A percentile compares a stretch with the other conserved stretches of the same genome.
Conservation (phyloP, 129 eudicot genomes). For the Artemisia annua region DNA sequence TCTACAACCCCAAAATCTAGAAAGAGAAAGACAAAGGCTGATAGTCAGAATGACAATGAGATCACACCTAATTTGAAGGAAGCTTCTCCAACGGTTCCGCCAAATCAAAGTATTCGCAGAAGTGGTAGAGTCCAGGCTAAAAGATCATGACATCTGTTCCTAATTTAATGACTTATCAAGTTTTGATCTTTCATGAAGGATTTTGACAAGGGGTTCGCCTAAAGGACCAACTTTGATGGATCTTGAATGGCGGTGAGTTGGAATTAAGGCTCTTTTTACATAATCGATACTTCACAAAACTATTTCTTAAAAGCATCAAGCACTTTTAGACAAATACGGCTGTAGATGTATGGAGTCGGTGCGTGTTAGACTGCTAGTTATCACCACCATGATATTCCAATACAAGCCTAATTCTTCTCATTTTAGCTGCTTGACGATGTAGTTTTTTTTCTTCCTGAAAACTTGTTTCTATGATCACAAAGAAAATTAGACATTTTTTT, state of each 20-base stretch:
- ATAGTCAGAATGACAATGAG: conserved; percentile 20
- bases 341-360: too few species aligned
- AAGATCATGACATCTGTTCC: conserved; percentile 23
- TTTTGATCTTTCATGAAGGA: conserved; percentile 17
- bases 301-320: background rate
- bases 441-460: background rate
- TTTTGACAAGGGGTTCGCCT: background rate
- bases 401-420: too few species aligned
- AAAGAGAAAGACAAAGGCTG: conserved; percentile 30
- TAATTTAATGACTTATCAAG: conserved; percentile 4
- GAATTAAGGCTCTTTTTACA: background rate
- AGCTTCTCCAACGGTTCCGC: conserved; percentile 20
- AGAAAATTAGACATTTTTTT: conserved; percentile 17
- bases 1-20: conserved; percentile 25
- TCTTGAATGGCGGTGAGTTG: conserved; percentile 16
- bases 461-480: conserved; percentile 11
- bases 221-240: conserved; percentile 5
- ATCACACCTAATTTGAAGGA: conserved; percentile 24
- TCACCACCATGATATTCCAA: too few species aligned
- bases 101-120: conserved; percentile 30
- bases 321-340: conserved; percentile 1
- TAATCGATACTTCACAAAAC: background rate
- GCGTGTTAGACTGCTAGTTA: too few species aligned
- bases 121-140: conserved; percentile 47
- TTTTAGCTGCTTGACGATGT: conserved; percentile 17